Conservation (phyloP, 2,329 filamentous ascomycete species). For the Colletotrichum simmondsii region DNA sequence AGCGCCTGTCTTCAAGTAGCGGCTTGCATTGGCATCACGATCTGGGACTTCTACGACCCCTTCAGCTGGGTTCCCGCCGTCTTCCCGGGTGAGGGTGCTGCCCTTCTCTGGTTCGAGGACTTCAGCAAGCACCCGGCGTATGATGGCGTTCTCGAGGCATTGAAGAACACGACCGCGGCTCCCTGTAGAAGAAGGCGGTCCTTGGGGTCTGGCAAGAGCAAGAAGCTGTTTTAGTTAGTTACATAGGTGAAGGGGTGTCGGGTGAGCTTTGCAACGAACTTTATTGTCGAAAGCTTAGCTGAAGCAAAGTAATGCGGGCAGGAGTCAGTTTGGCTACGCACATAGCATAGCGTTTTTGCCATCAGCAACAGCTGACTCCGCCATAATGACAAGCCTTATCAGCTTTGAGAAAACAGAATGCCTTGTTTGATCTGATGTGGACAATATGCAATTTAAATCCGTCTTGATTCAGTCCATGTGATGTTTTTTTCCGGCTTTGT, state of each 20-base stretch:
- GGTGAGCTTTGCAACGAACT: not conserved
- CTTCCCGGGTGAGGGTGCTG: constrained; percentile 52
- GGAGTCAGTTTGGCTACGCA: not conserved
- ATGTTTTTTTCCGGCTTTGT: no score
- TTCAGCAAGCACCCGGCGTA: constrained; percentile 56
- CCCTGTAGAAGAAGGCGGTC: constrained; percentile 27
- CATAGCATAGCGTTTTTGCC: not conserved
- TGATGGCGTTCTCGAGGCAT: constrained; percentile 46
- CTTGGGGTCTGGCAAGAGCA: constrained; percentile 17
- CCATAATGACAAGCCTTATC: not conserved
- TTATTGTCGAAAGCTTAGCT: not conserved
- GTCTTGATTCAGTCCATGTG: not conserved
- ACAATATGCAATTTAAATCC: not conserved
- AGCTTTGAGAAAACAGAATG: not conserved
- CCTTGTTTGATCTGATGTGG: not conserved
- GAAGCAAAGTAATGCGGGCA: not conserved
- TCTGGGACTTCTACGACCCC: constrained; percentile 50
- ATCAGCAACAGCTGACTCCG: not conserved
- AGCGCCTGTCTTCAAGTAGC: constrained; percentile 43
- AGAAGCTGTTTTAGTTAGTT: constrained; percentile 5
- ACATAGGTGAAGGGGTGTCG: not conserved
- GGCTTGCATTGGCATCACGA: constrained; percentile 45
- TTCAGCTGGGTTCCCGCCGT: constrained; percentile 54
- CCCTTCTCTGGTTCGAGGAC: constrained; percentile 54
- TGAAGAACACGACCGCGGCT: constrained; percentile 43